Evolutionary conservation across 768 basidiomycete genomes (phyloP).

Genomic region (Rossbeevera mucosa): DNA sequence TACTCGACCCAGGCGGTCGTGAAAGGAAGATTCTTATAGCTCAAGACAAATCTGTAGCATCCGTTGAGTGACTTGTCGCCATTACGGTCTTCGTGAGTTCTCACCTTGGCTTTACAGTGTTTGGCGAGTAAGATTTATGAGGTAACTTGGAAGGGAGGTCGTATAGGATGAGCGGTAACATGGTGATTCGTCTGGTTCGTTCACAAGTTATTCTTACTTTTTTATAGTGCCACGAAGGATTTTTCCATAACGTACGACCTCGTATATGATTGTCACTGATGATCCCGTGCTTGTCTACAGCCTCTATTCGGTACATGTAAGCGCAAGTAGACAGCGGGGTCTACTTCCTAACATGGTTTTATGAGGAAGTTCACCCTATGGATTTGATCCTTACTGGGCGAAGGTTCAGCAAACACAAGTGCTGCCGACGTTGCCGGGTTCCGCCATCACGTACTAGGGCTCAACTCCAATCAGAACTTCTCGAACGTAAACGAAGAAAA

Average conservation of each 20-base stretch:
- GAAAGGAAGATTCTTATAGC: conserved; percentile 33
- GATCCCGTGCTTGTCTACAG: neutral
- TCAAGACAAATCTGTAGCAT: conserved; percentile 28
- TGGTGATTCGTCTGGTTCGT: neutral
- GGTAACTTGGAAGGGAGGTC: conserved; percentile 34
- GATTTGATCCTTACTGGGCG: neutral
- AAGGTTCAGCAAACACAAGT: neutral
- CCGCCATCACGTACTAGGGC: neutral
- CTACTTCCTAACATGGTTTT: neutral
- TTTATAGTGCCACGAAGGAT: neutral
- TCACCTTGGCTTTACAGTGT: conserved; percentile 36
- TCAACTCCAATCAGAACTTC: neutral
- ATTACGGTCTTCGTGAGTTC: neutral
- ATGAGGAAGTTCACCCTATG: neutral
- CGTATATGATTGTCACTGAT: neutral
- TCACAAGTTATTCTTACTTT: neutral
- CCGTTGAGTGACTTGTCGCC: neutral
- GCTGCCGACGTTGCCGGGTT: neutral
- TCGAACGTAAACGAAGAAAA: neutral
- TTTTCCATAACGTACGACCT: neutral
- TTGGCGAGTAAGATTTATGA: conserved; percentile 33
- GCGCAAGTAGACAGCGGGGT: neutral
- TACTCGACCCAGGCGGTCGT: conserved; percentile 33
- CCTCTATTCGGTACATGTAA: neutral
- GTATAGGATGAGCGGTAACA: conserved; percentile 32